These are phyloP conservation scores for Hypoxylon sp. DNA, from an alignment of 2,329 filamentous ascomycete genomes.

Conservation along the genomic window DNA sequence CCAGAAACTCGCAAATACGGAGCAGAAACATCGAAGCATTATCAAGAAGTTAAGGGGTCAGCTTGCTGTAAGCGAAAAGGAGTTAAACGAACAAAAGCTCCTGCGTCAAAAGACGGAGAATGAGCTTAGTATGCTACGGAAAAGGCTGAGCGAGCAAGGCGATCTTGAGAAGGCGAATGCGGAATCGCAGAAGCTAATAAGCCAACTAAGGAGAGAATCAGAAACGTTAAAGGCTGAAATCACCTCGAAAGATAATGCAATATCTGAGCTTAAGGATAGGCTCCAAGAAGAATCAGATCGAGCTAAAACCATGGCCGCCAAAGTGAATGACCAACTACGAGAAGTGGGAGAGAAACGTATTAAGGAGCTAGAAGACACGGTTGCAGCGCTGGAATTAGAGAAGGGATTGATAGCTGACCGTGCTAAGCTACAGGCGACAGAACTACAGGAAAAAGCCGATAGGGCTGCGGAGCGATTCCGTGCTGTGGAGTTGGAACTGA, in stretches of 20 bases:
- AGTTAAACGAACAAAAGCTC: conserved; percentile 69
- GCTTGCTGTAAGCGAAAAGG: conserved; percentile 74
- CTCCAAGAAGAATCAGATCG: conserved; percentile 75
- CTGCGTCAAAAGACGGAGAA: conserved; percentile 70
- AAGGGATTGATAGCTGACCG: conserved; percentile 78
- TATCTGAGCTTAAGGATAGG: conserved; percentile 77
- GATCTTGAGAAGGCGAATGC: conserved; percentile 69
- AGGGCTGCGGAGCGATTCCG: conserved; percentile 78
- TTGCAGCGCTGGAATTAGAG: conserved; percentile 79
- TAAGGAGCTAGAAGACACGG: conserved; percentile 68
- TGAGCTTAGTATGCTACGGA: conserved; percentile 63
- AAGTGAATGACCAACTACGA: conserved; percentile 75
- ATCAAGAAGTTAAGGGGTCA: conserved; percentile 85
- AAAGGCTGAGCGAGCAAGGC: conserved; percentile 63
- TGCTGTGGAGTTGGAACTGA: conserved; percentile 80
- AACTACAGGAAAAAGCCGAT: conserved; percentile 79
- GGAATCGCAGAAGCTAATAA: conserved; percentile 52
- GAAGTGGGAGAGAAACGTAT: conserved; percentile 71
- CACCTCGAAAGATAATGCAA: conserved; percentile 72
- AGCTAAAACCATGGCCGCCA: conserved; percentile 75
- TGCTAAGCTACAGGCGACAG: conserved; percentile 75
- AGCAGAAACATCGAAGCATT: conserved; percentile 84
- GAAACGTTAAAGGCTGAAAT: conserved; percentile 73
- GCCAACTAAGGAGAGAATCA: conserved; percentile 57
- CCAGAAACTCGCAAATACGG: conserved; percentile 85